A percentile compares a stretch with the other conserved stretches of the same genome.
Conservation (phyloP, 345 rosid species). For the Hibiscus syriacus region DNA sequence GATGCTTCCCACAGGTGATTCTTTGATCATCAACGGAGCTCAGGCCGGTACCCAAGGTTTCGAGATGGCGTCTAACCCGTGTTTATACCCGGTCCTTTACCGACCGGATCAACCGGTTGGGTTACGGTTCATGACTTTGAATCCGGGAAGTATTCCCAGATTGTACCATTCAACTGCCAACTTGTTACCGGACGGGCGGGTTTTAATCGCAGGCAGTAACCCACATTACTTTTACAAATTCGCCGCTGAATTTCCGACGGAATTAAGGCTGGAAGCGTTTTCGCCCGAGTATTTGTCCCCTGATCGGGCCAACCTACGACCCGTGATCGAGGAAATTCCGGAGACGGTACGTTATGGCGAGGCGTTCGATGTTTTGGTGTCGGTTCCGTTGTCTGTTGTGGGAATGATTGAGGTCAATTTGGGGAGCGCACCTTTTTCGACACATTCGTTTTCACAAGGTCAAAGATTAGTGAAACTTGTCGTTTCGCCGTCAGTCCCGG, state of each 20-base stretch:
- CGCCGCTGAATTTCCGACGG: conserved; percentile 53
- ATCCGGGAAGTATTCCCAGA: conserved; percentile 70
- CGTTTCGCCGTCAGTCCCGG: conserved; percentile 46
- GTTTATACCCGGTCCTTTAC: conserved; percentile 50
- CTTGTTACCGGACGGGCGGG: conserved; percentile 72
- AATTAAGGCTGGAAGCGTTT: conserved; percentile 74
- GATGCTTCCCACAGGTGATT: conserved; percentile 73
- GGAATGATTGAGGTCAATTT: conserved; percentile 54
- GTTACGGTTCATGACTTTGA: conserved; percentile 59
- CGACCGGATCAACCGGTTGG: conserved; percentile 57
- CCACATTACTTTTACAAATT: conserved; percentile 71
- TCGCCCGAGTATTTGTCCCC: conserved; percentile 73
- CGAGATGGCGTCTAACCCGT: conserved; percentile 56
- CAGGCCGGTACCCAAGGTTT: conserved; percentile 67
- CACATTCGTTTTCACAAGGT: conserved; percentile 83
- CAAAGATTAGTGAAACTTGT: conserved; percentile 63
- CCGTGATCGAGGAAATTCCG: conserved; percentile 37
- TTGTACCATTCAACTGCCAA: conserved; percentile 92
- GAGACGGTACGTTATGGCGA: conserved; percentile 46
- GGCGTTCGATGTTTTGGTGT: conserved; percentile 34
- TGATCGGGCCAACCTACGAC: conserved; percentile 65
- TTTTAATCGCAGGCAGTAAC: conserved; percentile 76
- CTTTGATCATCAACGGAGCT: conserved; percentile 74
- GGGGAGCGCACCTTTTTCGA: conserved; percentile 68
- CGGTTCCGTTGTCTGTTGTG: conserved; percentile 68